These are phyloP conservation scores for Cordia subcordata DNA, from an alignment of 257 asterid genomes.

Conservation along the genomic window DNA sequence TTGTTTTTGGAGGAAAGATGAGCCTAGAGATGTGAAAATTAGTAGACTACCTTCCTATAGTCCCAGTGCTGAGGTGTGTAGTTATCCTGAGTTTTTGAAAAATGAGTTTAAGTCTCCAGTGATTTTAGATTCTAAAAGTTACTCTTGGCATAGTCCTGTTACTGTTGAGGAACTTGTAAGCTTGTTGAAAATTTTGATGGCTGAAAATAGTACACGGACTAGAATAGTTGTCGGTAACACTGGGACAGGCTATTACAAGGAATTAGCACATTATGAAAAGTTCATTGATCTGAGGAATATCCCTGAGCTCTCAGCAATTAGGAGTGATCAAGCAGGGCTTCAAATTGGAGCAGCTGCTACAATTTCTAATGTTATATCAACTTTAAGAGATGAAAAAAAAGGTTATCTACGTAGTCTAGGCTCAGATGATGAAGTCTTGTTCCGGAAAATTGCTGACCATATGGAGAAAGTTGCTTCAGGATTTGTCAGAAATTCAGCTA, in stretches of 20 bases:
- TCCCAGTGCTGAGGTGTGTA: constrained; percentile 23
- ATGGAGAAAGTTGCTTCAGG: constrained; percentile 62
- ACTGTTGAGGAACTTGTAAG: constrained; percentile 46
- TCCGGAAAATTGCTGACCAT: constrained; percentile 45
- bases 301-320: constrained; percentile 45
- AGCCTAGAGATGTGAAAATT: constrained; percentile 23
- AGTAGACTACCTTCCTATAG: constrained; percentile 39
- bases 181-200: constrained; percentile 30
- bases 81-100: constrained; percentile 33
- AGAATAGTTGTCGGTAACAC: constrained; percentile 70
- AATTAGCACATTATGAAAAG: constrained; percentile 30
- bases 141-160: constrained; percentile 56
- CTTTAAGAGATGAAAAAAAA: constrained; percentile 23
- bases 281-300: constrained; percentile 53
- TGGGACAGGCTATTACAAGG: constrained; percentile 59
- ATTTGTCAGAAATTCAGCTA: constrained; percentile 54
- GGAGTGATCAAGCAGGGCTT: constrained; percentile 33
- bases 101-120: constrained; percentile 4
- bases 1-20: constrained; percentile 54
- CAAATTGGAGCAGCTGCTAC: constrained; percentile 63
- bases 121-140: constrained; percentile 30
- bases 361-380: constrained; percentile 40
- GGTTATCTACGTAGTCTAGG: too few relatives aligned
- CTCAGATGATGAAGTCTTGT: constrained; percentile 17
- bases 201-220: constrained; percentile 7